Percentiles rank a stretch among this genome's conserved stretches.
Evolutionary conservation across 2,329 filamentous ascomycete genomes (phyloP).

Genomic region (Pestalotiopsis sp.): DNA sequence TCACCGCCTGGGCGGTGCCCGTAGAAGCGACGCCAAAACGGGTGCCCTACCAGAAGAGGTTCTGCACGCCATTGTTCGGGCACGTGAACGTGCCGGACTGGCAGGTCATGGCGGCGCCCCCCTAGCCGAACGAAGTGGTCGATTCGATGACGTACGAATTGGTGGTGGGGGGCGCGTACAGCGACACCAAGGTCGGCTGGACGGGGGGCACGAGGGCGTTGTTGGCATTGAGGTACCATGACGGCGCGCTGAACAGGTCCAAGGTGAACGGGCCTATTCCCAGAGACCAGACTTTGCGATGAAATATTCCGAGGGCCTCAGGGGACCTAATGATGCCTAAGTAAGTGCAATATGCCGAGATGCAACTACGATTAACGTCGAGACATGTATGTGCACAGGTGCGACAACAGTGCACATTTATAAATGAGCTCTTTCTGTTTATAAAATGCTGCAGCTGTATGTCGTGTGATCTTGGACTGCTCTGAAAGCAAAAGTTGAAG

Average conservation of each 20-base stretch:
- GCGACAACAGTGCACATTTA: too few relatives aligned
- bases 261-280: background rate
- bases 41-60: background rate
- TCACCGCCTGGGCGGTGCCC: background rate
- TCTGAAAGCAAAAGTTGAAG: too few relatives aligned
- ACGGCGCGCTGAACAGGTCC: background rate
- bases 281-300: too few relatives aligned
- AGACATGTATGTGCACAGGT: too few relatives aligned
- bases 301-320: too few relatives aligned
- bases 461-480: too few relatives aligned
- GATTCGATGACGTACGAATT: background rate
- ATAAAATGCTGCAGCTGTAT: too few relatives aligned
- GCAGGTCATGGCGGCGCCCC: background rate
- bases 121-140: background rate
- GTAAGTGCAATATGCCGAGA: too few relatives aligned
- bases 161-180: background rate
- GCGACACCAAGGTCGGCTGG: background rate
- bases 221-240: background rate
- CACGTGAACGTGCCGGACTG: background rate
- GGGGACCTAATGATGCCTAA: too few relatives aligned
- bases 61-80: background rate
- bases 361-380: too few relatives aligned
- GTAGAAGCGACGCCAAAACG: background rate
- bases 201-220: background rate
- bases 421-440: too few relatives aligned